Base-by-base conservation (phyloP, 495 filamentous ascomycete genomes). In the Viridothelium virens region DNA sequence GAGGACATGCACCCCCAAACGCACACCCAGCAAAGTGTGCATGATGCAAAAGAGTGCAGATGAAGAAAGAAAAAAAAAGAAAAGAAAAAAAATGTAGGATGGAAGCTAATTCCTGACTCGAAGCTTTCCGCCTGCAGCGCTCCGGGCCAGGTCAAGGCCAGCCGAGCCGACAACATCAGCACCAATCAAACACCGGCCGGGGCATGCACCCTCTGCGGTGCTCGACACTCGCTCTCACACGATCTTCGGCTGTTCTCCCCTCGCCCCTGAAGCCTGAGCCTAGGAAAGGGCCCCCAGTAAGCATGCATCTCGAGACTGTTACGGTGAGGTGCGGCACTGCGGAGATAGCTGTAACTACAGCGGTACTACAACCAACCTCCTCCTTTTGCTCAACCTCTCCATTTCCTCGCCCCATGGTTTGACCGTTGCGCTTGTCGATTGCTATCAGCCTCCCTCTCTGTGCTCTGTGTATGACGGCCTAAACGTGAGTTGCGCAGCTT, bases 381-480 rank as follows among this genome's bases (percentile, higher is more conserved):
- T 59, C 53, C 31, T 36, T 34, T 36, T 31, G 3, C 53, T 10
- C 53, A 36, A 59, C 53, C 53, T 59, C 53, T 59, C 36, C 53
- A 7, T 18, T 25, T 59, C 31, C 31, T 18, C 53, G 53, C 53
- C 18, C 48, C 48, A 25, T 18, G 48, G 48, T 25, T 14, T 18
- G 48, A 14, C 48, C 9, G 18, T 53, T 53, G 41, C 41, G 7
- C 41, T 7, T 44, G 7, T 44, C 41, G 18, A n/a, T 16, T 5
- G 12, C 48, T 59, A 31, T 34, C 18, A 36, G 36, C 18, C 31
- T 36, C 5, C 53, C 4, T 59, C 6, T 31, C 7, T 36, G 53
- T 59, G 14, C 53, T 14, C 3, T 59, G 53, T 59, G 53, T 59
- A 59, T 59, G 53, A 59, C 53, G 53, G 36, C 31, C 53, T 59